Evolutionary conservation across 2,329 filamentous ascomycete genomes (phyloP), one percentile per base, ranked within the genome.

Genomic region (Ophiostoma ulmi): DNA sequence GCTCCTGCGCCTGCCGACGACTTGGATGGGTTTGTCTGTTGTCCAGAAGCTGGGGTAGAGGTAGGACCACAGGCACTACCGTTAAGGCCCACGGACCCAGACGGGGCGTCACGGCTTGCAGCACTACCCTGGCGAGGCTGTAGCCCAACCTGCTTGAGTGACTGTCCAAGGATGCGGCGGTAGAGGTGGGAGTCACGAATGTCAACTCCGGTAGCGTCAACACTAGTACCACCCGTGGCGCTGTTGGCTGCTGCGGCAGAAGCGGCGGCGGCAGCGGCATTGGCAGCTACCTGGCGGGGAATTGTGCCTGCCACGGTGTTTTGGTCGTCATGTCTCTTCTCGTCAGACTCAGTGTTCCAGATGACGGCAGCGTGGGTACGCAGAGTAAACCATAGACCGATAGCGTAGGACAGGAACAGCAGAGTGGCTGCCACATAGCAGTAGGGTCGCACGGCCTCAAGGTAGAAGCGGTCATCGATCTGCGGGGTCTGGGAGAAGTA

Each of bases 321-420:
- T 14, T 78, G 77, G 20, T 89, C 86, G 14, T 88, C 86, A 58
- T 87, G 83, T 76, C 88, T 90, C 80, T 93, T 94, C 80, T 94
- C 91, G 55, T 94, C 91, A 2, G 85, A 78, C 73, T 97, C 94
- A 10, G 87, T 90, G 76, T 93, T 95, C 95, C 95, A 99, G 74
- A 99, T 99, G 65, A 97, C 91, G 5, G 96, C 94, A 4, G 95
- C 95, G 78, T 99, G 95, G 0, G 95, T 99, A 74, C 95, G 87
- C 26, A 99, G 86, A 0, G 95, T 99, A 80, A 99, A 99, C 85
- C 95, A 92, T 17, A 99, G 84, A 35, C 95, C 95, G 72, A 98
- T 95, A 48, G 95, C 84, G 78, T 99, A 99, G 0, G 94, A 96
- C 38, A 97, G 82, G 81, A 99, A 98, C 17, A 99, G 84, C 77